Evolutionary conservation across 2,329 filamentous ascomycete species (phyloP).

Genomic region (Arthrobotrys megalospora): DNA sequence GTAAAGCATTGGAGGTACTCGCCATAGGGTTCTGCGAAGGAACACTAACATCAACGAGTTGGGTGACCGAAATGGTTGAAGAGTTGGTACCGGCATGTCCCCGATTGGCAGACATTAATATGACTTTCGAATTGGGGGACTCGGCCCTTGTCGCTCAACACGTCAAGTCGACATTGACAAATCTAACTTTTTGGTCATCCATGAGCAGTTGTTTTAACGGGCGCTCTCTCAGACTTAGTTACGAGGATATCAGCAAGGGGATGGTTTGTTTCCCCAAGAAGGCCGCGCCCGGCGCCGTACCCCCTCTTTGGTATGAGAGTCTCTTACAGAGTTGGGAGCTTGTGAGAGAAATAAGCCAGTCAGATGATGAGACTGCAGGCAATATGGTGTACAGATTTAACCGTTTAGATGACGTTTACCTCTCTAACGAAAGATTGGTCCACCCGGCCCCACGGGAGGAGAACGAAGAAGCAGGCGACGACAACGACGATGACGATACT

Average conservation of each 20-base stretch:
- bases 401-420: conserved; percentile 42
- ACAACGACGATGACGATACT: too few relatives aligned
- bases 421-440: conserved; percentile 25
- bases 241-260: conserved; percentile 41
- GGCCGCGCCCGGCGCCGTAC: conserved; percentile 17
- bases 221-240: conserved; percentile 18
- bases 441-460: conserved; percentile 2
- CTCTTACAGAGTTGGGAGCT: conserved; percentile 49
- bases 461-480: background rate
- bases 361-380: background rate
- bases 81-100: conserved; percentile 29
- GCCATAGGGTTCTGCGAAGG: conserved; percentile 51
- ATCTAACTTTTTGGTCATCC: conserved; percentile 27
- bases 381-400: conserved; percentile 26
- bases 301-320: conserved; percentile 47
- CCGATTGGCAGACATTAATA: conserved; percentile 27
- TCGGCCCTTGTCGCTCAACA: background rate
- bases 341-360: background rate
- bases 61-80: conserved; percentile 38
- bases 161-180: background rate
- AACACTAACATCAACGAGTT: conserved; percentile 10
- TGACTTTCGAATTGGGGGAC: conserved; percentile 33
- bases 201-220: conserved; percentile 32
- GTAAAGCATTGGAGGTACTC: conserved; percentile 34
- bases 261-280: conserved; percentile 35